Evolutionary conservation across 441 rosid genomes (phyloP).

Genomic region (Melastoma candidum): DNA sequence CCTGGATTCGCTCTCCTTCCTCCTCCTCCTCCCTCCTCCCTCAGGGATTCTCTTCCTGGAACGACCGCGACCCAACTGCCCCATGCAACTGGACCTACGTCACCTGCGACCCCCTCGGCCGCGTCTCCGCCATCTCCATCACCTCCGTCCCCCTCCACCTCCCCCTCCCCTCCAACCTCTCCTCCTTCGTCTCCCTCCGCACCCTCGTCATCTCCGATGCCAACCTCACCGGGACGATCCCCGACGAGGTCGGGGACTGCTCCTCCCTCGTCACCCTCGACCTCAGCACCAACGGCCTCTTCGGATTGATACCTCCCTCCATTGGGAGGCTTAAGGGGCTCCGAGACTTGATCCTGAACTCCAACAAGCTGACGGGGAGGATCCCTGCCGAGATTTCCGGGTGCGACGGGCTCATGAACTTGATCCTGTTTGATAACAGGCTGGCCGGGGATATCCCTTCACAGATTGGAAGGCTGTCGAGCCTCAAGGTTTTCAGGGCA

Average conservation of each 20-base stretch:
- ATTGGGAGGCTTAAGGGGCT: slow-evolving; percentile 47
- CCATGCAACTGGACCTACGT: slow-evolving; percentile 85
- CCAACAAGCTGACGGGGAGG: slow-evolving; percentile 76
- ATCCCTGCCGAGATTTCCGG: slow-evolving; percentile 57
- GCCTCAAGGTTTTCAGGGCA: slow-evolving; percentile 59
- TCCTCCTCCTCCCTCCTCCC: slow-evolving; percentile 29
- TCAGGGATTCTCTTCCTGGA: slow-evolving; percentile 43
- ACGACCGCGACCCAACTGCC: slow-evolving; percentile 31
- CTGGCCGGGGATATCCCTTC: slow-evolving; percentile 53
- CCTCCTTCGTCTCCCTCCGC: slow-evolving; percentile 37
- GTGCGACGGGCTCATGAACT: slow-evolving; percentile 39
- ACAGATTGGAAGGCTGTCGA: slow-evolving; percentile 55
- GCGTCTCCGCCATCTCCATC: slow-evolving; percentile 56
- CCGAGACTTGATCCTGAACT: slow-evolving; percentile 53
- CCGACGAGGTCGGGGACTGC: slow-evolving; percentile 44
- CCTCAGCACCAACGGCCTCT: slow-evolving; percentile 56
- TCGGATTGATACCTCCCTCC: slow-evolving; percentile 51
- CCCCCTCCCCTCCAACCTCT: slow-evolving; percentile 33
- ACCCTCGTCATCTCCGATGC: slow-evolving; percentile 55
- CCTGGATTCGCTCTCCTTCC: slow-evolving; percentile 73
- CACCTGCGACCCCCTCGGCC: slow-evolving; percentile 57
- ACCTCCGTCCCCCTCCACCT: slow-evolving; percentile 45
- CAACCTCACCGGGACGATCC: slow-evolving; percentile 64
- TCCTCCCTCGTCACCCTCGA: slow-evolving; percentile 35
- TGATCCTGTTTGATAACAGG: slow-evolving; percentile 58